These are phyloP conservation scores for Dissophora ornata DNA, from an alignment of 192 early-diverging fungal species.

Conservation along the genomic window DNA sequence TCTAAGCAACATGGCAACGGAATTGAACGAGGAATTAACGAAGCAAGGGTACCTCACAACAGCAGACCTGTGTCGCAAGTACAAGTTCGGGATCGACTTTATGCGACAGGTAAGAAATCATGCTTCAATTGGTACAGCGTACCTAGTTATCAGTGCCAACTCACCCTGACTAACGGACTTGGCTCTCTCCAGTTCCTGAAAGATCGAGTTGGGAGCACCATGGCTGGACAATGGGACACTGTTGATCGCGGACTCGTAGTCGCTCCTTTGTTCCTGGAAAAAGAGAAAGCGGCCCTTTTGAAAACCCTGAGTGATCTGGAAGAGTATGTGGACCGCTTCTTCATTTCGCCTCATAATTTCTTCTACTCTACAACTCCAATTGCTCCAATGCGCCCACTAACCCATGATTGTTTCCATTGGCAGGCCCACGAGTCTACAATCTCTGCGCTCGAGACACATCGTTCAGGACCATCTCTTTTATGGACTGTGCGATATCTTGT, in stretches of 20 bases:
- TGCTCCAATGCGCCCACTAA: neutral
- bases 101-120: constrained; percentile 25
- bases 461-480: constrained; percentile 46
- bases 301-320: constrained; percentile 10
- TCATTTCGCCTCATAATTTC: neutral
- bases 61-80: constrained; percentile 20
- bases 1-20: constrained; percentile 10
- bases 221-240: constrained; percentile 41
- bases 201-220: constrained; percentile 35
- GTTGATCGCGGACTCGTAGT: constrained; percentile 34
- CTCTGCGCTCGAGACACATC: constrained; percentile 2
- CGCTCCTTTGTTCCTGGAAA: constrained; percentile 28
- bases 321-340: constrained; percentile 24
- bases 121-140: too few relatives aligned
- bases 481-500: constrained; percentile 31
- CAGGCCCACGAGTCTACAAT: constrained; percentile 32
- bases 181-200: constrained; percentile 45
- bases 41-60: constrained; percentile 15
- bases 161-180: too few relatives aligned
- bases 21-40: constrained; percentile 23
- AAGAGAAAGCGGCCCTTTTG: constrained; percentile 10
- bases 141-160: too few relatives aligned
- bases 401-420: neutral
- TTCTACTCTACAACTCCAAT: neutral
- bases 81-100: constrained; percentile 40